phyloP scores from a whole-genome alignment of 768 basidiomycete genomes.

The Leccinum subtestaceum region DNA sequence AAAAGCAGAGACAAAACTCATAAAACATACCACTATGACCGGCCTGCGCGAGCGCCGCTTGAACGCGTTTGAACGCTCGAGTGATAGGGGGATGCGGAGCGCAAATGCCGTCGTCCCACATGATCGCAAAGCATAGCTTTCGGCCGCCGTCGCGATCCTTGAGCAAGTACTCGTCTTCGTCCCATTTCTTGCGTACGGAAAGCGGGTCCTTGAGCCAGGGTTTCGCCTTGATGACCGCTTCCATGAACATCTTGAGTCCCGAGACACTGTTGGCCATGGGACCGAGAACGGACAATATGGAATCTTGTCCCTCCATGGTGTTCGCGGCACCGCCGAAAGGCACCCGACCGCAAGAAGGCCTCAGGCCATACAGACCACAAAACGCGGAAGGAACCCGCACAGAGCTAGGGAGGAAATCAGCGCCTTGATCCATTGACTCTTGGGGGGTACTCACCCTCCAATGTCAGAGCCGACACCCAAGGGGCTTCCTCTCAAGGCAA shows the following conservation, averaged over 20 bases:
- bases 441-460: slow-evolving; percentile 53
- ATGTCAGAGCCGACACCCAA: slow-evolving; percentile 79
- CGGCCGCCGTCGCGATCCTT: slow-evolving; percentile 54
- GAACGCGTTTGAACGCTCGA: slow-evolving; percentile 55
- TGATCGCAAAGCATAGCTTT: slow-evolving; percentile 53
- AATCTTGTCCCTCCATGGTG: slow-evolving; percentile 69
- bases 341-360: slow-evolving; percentile 65
- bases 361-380: slow-evolving; percentile 68
- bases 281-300: slow-evolving; percentile 69
- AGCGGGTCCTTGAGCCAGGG: slow-evolving; percentile 71
- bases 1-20: background rate
- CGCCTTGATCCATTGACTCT: background rate
- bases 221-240: slow-evolving; percentile 53
- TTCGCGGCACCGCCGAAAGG: slow-evolving; percentile 67
- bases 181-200: slow-evolving; percentile 43
- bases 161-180: slow-evolving; percentile 48
- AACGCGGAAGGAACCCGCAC: slow-evolving; percentile 68
- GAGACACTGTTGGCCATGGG: slow-evolving; percentile 59
- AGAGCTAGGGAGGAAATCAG: slow-evolving; percentile 43
- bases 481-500: slow-evolving; percentile 46
- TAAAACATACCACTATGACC: slow-evolving; percentile 59
- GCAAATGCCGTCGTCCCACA: slow-evolving; percentile 65
- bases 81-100: slow-evolving; percentile 62
- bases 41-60: slow-evolving; percentile 52
- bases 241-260: slow-evolving; percentile 65